Conservation (phyloP, 257 asterid genomes). For the Solanum chiquidenum region DNA sequence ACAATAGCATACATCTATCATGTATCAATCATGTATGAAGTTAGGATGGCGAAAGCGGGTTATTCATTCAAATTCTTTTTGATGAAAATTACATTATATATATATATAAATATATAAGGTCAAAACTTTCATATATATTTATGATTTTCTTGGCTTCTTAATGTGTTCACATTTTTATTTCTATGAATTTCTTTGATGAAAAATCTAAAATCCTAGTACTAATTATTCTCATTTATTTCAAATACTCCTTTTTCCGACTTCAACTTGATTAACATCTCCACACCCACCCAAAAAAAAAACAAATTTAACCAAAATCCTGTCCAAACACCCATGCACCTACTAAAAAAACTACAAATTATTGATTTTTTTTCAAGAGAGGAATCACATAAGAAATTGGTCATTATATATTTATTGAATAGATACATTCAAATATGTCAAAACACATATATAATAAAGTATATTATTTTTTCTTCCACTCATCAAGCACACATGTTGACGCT, state of each 20-base stretch:
- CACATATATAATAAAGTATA: not conserved
- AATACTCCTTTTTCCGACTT: too few relatives aligned
- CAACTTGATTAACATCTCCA: too few relatives aligned
- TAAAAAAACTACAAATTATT: not conserved
- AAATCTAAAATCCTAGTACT: too few relatives aligned
- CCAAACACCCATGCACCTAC: not conserved
- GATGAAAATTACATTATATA: too few relatives aligned
- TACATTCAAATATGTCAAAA: not conserved
- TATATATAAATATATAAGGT: too few relatives aligned
- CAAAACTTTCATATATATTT: too few relatives aligned
- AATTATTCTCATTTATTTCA: too few relatives aligned
- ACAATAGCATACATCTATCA: too few relatives aligned
- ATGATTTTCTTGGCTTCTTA: too few relatives aligned
- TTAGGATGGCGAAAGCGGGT: not conserved
- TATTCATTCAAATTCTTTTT: not conserved
- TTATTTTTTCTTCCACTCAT: too few relatives aligned
- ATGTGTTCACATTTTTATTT: not conserved
- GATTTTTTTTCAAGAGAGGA: not conserved
- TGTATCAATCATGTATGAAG: not conserved
- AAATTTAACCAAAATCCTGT: not conserved
- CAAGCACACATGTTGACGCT: too few relatives aligned
- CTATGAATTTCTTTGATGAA: too few relatives aligned
- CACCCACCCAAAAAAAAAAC: not conserved
- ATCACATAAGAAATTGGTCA: not conserved
- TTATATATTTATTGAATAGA: not conserved